A percentile compares a stretch with the other conserved stretches of the same genome.
Evolutionary conservation across 1,284 basidiomycete genomes (phyloP).

Genomic region (Sporisorium sorghi): DNA sequence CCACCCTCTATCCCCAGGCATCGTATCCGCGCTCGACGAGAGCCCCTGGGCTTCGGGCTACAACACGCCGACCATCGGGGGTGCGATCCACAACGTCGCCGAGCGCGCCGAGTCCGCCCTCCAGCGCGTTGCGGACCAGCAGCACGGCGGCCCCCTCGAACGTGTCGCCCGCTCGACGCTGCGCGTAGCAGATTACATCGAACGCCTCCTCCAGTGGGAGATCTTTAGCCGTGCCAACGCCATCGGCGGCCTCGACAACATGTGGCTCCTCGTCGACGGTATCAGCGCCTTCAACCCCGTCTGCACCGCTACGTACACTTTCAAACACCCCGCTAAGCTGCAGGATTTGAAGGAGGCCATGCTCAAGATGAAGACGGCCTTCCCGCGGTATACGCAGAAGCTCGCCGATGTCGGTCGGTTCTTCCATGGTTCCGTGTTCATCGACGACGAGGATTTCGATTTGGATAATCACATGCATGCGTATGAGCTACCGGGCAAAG

Average conservation of each 20-base stretch:
- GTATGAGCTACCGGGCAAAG: conserved; percentile 42
- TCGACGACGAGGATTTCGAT: conserved; percentile 53
- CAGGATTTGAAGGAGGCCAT: conserved; percentile 42
- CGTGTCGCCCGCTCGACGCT: conserved; percentile 14
- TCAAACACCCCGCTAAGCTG: conserved; percentile 43
- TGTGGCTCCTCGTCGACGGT: conserved; percentile 56
- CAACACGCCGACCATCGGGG: conserved; percentile 37
- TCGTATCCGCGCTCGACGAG: conserved; percentile 36
- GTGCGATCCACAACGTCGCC: conserved; percentile 38
- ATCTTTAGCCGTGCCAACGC: conserved; percentile 45
- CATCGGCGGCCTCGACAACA: conserved; percentile 58
- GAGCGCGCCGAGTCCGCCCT: conserved; percentile 40
- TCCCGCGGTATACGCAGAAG: conserved; percentile 63
- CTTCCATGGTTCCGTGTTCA: conserved; percentile 58
- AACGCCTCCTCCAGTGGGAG: conserved; percentile 41
- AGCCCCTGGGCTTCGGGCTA: conserved; percentile 47
- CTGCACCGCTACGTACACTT: conserved; percentile 61
- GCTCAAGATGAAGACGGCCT: conserved; percentile 42
- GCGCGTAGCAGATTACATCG: conserved; percentile 17
- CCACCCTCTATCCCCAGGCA: conserved; percentile 40
- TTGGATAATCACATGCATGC: conserved; percentile 45
- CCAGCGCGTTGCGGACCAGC: conserved; percentile 27
- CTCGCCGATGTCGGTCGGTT: conserved; percentile 50
- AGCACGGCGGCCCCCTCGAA: conserved; percentile 15
- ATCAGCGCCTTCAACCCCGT: conserved; percentile 62